These are phyloP conservation scores for Vicia faba DNA, from an alignment of 306 rosid species.

Conservation along the genomic window DNA sequence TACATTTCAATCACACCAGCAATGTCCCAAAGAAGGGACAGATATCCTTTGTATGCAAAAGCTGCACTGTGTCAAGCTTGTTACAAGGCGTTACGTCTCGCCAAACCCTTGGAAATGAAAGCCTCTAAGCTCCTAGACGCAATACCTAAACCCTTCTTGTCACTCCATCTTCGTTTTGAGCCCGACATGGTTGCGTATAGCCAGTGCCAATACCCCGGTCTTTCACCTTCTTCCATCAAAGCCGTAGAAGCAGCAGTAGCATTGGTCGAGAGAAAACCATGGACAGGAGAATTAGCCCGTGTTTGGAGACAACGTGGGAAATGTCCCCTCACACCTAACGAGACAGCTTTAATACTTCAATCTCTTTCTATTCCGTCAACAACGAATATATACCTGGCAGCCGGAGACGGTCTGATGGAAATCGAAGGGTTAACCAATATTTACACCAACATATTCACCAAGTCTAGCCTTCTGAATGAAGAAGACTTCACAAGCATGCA, in stretches of 20 bases:
- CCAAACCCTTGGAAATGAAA: slow-evolving; percentile 70
- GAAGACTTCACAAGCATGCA: slow-evolving; percentile 89
- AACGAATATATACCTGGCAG: slow-evolving; percentile 84
- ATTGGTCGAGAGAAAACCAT: slow-evolving; percentile 76
- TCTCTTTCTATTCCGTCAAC: slow-evolving; percentile 69
- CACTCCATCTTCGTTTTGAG: slow-evolving; percentile 90
- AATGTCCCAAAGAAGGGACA: slow-evolving; percentile 92
- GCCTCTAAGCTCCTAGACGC: slow-evolving; percentile 84
- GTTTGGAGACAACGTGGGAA: slow-evolving; percentile 87
- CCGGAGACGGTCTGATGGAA: slow-evolving; percentile 95
- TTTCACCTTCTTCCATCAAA: slow-evolving; percentile 64
- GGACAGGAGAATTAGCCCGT: slow-evolving; percentile 77
- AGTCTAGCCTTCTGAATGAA: slow-evolving; percentile 71
- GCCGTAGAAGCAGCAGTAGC: slow-evolving; percentile 73
- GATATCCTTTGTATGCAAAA: slow-evolving; percentile 86
- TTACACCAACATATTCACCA: slow-evolving; percentile 69
- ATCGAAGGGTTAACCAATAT: slow-evolving; percentile 63
- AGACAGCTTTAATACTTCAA: slow-evolving; percentile 77
- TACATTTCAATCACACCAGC: slow-evolving; percentile 91
- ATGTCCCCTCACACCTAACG: slow-evolving; percentile 86
- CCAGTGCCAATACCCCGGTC: slow-evolving; percentile 73
- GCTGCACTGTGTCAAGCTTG: slow-evolving; percentile 93
- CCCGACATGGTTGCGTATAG: slow-evolving; percentile 98
- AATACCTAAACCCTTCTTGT: slow-evolving; percentile 86
- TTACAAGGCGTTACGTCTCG: slow-evolving; percentile 82